These are phyloP conservation scores for Phoma sp. DNA, from an alignment of 2,329 filamentous ascomycete genomes.

Conservation along the genomic window DNA sequence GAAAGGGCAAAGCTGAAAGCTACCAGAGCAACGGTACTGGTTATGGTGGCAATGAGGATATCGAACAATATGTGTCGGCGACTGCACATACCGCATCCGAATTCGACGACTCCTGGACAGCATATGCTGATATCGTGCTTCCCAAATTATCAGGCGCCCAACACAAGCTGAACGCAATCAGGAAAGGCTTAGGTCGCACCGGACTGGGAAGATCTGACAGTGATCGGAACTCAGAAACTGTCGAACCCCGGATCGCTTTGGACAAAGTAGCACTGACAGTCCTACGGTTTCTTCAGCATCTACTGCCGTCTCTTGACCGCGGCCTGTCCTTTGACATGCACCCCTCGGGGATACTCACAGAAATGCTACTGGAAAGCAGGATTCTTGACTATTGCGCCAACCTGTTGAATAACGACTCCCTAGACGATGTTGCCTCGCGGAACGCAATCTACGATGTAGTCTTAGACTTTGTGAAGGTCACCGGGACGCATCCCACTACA, in stretches of 20 bases:
- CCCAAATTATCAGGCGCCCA: too few species aligned
- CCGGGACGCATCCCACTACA: conserved; percentile 44
- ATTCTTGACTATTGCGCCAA: conserved; percentile 48
- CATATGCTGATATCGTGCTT: background rate
- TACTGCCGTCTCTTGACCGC: conserved; percentile 32
- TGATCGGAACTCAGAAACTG: background rate
- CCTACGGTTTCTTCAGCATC: conserved; percentile 26
- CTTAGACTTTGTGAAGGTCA: conserved; percentile 48
- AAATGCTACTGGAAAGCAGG: conserved; percentile 46
- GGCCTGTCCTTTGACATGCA: conserved; percentile 36
- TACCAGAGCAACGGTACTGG: conserved; percentile 17
- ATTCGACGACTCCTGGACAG: background rate
- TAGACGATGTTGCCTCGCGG: conserved; percentile 46
- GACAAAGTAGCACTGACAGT: conserved; percentile 20
- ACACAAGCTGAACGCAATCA: too few species aligned
- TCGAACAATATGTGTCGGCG: background rate
- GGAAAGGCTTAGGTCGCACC: background rate
- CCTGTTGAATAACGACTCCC: conserved; percentile 50
- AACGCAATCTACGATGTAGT: conserved; percentile 47
- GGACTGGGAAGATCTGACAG: background rate
- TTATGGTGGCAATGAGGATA: conserved; percentile 12
- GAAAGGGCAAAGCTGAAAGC: background rate
- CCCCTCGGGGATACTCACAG: conserved; percentile 35
- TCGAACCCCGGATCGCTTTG: conserved; percentile 3
- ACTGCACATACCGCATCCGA: background rate